Evolutionary conservation across 2,329 filamentous ascomycete species (phyloP), one percentile per base, ranked within the genome.

Genomic region (Fusarium sp.): DNA sequence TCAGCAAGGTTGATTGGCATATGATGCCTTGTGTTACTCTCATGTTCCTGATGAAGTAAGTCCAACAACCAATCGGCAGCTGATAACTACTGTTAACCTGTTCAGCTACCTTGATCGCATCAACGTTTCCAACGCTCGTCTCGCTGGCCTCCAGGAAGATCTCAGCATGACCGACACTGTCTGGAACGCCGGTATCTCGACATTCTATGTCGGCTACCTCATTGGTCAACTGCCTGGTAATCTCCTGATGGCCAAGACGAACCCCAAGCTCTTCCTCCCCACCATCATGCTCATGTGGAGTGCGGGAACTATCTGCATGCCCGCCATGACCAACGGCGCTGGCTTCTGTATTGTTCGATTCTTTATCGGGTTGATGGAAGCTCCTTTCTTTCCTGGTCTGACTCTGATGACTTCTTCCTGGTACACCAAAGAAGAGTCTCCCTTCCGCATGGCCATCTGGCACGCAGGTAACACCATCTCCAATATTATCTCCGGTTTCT

Each of bases 21-120:
- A 74, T 79, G 61, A 64, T 64, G 59, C 61, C 61, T 8, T 64
- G 59, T 8, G 61, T 64, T 6, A 64, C 61, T 2, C 59, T 64
- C 9, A 64, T 64, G 61, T 64, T 64, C 8, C 46, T 64, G 20
- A 64, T 64, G 61, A 64, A 64, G 61, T 64, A 64, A 41, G 61
- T 43, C 10, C 2, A 4, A 0, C 8, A 1, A 16, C 4, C 11
- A 8, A 31, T n/a, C 10, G 8, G 24, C 5, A 6, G 6, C 13
- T 28, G 6, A 26, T 21, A 12, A 6, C 18, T 24, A 37, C 21
- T 2, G n/a, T 43, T 57, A 31, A 64, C 23, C 8, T 11, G 16
- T 23, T 29, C 24, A 85, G 83, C 72, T 86, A 85, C 71, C 79
- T 86, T 35, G 84, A 85, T 66, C 79, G 84, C 49, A 84, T 84